Percentiles rank a stretch among this genome's conserved stretches.
phyloP scores from a whole-genome alignment of 306 rosid genomes.

The Corylus heterophylla region DNA sequence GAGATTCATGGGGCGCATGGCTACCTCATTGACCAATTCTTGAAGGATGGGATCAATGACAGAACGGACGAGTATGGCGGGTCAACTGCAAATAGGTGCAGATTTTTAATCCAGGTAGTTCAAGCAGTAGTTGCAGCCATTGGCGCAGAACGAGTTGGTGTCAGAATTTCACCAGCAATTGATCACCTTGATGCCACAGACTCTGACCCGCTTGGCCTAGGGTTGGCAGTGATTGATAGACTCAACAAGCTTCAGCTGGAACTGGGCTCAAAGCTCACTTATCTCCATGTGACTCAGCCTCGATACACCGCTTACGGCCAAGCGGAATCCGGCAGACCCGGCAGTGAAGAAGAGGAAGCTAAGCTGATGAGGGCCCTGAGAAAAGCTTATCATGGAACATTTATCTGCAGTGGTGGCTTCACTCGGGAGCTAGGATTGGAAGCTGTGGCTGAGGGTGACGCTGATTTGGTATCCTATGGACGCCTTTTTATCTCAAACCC shows the following conservation, averaged over 20 bases:
- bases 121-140: slow-evolving; percentile 54
- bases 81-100: slow-evolving; percentile 62
- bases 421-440: slow-evolving; percentile 71
- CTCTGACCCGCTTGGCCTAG: slow-evolving; percentile 72
- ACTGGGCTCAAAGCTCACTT: slow-evolving; percentile 53
- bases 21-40: slow-evolving; percentile 57
- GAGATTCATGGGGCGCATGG: slow-evolving; percentile 96
- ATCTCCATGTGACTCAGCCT: slow-evolving; percentile 91
- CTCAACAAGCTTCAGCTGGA: slow-evolving; percentile 67
- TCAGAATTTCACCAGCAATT: slow-evolving; percentile 75
- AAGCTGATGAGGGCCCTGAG: slow-evolving; percentile 54
- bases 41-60: slow-evolving; percentile 53
- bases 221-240: slow-evolving; percentile 70
- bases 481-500: slow-evolving; percentile 79
- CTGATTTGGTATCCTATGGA: slow-evolving; percentile 83
- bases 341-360: slow-evolving; percentile 69
- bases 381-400: slow-evolving; percentile 66
- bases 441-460: slow-evolving; percentile 60
- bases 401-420: slow-evolving; percentile 88
- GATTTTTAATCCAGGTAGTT: slow-evolving; percentile 59
- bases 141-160: slow-evolving; percentile 60
- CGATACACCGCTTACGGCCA: slow-evolving; percentile 64
- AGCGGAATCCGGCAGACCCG: slow-evolving; percentile 67
- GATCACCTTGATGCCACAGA: slow-evolving; percentile 89
- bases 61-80: slow-evolving; percentile 73